phyloP scores from a whole-genome alignment of 2,329 filamentous ascomycete genomes.

The Botrytis aclada region DNA sequence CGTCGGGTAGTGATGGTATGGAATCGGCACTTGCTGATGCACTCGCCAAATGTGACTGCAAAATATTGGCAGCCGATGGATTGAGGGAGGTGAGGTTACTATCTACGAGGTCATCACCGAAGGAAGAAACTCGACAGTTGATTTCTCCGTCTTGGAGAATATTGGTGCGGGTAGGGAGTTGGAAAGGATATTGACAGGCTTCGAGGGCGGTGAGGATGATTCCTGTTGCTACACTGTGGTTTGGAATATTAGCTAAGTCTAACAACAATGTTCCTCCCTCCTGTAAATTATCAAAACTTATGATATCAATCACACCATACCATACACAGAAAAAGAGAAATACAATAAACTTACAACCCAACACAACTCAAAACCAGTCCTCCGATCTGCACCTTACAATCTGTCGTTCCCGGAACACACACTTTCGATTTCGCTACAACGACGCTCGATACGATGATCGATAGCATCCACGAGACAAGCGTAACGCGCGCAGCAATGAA shows the following conservation, averaged over 20 bases:
- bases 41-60: neutral
- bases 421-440: slow-evolving; percentile 24
- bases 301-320: neutral
- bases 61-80: slow-evolving; percentile 12
- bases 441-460: slow-evolving; percentile 26
- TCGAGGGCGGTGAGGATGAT: slow-evolving; percentile 32
- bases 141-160: slow-evolving; percentile 18
- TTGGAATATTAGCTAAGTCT: neutral
- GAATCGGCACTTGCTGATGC: neutral
- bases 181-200: slow-evolving; percentile 32
- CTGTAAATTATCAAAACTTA: neutral
- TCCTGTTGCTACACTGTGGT: slow-evolving; percentile 27
- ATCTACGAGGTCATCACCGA: slow-evolving; percentile 27
- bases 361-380: slow-evolving; percentile 24
- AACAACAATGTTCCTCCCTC: neutral
- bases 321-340: neutral
- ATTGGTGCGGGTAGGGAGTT: slow-evolving; percentile 19
- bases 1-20: slow-evolving; percentile 22
- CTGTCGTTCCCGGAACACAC: slow-evolving; percentile 19
- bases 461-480: slow-evolving; percentile 28
- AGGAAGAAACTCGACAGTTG: slow-evolving; percentile 25
- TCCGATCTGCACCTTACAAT: slow-evolving; percentile 25
- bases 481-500: slow-evolving; percentile 31
- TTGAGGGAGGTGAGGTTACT: slow-evolving; percentile 23
- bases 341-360: slow-evolving; percentile 28